phyloP scores from a whole-genome alignment of 1,139 yeast species.

The Zhuliangozyma parablackwelliae region DNA sequence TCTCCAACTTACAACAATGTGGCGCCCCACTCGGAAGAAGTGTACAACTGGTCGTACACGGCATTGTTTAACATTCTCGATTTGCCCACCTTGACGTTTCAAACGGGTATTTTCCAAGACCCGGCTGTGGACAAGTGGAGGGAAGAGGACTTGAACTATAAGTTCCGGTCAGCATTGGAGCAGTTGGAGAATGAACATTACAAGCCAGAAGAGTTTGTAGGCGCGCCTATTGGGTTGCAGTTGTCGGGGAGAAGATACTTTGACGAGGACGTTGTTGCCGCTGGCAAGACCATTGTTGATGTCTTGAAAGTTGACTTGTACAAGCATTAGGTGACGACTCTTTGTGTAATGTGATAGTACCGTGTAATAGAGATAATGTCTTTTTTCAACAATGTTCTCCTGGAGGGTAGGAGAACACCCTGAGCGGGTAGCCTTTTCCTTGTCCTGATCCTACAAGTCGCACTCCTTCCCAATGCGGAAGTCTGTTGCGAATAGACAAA shows the following conservation, averaged over 20 bases:
- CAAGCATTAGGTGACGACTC: conserved; percentile 10
- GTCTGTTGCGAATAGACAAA: no score
- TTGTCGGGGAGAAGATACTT: conserved; percentile 35
- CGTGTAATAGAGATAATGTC: no score
- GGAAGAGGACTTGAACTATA: conserved; percentile 21
- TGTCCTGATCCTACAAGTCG: no score
- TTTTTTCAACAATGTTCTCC: no score
- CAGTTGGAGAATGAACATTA: conserved; percentile 34
- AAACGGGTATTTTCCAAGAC: conserved; percentile 60
- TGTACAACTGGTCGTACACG: conserved; percentile 76
- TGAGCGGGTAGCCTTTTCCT: no score
- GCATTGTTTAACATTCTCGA: conserved; percentile 63
- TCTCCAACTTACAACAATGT: conserved; percentile 69
- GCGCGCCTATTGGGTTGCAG: conserved; percentile 44
- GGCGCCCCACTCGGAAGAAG: conserved; percentile 63
- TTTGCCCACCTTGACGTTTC: conserved; percentile 57
- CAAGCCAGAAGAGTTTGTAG: conserved; percentile 28
- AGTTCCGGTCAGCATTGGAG: conserved; percentile 42
- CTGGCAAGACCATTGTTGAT: conserved; percentile 31
- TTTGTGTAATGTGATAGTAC: no score
- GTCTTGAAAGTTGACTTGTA: conserved; percentile 21
- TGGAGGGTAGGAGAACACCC: no score
- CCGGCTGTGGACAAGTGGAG: conserved; percentile 41
- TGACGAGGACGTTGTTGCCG: conserved; percentile 42
- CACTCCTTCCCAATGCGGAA: no score